A percentile compares a stretch with the other conserved stretches of the same genome.
Conservation (phyloP, 257 asterid genomes). For the Jacaranda mimosifolia region DNA sequence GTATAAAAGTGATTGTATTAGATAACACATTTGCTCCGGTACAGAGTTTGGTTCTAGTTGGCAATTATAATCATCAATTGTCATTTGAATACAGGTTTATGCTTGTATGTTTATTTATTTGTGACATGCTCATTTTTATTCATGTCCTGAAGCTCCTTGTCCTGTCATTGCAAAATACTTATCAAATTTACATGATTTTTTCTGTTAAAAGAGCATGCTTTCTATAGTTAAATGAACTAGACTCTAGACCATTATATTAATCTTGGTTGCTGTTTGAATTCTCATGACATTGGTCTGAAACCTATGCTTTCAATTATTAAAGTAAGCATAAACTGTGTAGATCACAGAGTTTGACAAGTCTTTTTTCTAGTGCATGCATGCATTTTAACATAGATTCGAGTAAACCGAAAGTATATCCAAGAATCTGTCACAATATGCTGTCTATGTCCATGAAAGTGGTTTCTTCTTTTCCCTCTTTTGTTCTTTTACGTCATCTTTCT, state of each 20-base stretch:
- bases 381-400: not conserved
- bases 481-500: not conserved
- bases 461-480: not conserved
- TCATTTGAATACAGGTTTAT: no score
- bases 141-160: no score
- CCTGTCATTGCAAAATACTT: not conserved
- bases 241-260: no score
- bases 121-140: no score
- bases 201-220: not conserved
- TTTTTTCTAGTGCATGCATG: not conserved
- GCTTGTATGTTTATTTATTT: not conserved
- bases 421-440: not conserved
- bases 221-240: not conserved
- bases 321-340: no score
- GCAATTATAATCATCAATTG: not conserved
- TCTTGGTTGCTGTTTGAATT: not conserved
- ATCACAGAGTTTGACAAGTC: not conserved
- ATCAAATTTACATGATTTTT: not conserved
- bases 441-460: conserved; percentile 6
- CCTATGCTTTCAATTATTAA: no score
- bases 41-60: not conserved
- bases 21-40: not conserved
- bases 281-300: not conserved
- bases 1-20: not conserved
- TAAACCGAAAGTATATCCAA: not conserved